Base-by-base conservation (phyloP, 106 monocot species). In the Dendrobium officinale region DNA sequence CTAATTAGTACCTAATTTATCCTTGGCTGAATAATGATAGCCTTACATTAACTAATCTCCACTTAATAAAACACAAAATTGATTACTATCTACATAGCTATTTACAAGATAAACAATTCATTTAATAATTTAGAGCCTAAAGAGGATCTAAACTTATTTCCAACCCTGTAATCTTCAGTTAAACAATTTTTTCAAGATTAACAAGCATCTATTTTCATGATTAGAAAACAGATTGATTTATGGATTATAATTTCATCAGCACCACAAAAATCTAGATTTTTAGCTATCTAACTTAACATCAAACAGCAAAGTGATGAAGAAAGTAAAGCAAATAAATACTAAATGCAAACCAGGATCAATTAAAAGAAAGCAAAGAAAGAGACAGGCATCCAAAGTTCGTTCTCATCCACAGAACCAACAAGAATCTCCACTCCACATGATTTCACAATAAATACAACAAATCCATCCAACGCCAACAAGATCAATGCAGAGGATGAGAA, bases 121-220 rank as follows among this genome's bases (percentile, higher is more conserved):
- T 51, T 51, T 15, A 51, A 51, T 51, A 13, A 51, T 51, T 37
- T 51, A 16, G 48, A 51, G 7, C 70, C 70, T 37, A 37, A 70
- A 15, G 22, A 4, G n/a, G 16, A 29, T 37, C 13, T 15, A 31
- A 33, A 11, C 37, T 37, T 70, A 15, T 70, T 70, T 70, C 13
- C 15, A 70, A 70, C 15, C 70, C 11, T 9, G 7, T 26, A 26
- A 66, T 66, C 64, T 70, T 37, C 33, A 70, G 0, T 70, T 8
- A 70, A 70, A 70, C 70, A 70, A 70, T 70, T 33, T 70, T 70
- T 70, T 70, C 70, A 33, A 70, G 37, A 70, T 70, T 70, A 70
- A 37, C 13, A 16, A 9, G 33, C 29, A 70, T 70, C 37, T 3
- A 37, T 37, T 2, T 37, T 70, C 13, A 9, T 37, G 70, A 33